Conservation (phyloP, 495 filamentous ascomycete species). For the Lasiosphaeriaceae sp. region DNA sequence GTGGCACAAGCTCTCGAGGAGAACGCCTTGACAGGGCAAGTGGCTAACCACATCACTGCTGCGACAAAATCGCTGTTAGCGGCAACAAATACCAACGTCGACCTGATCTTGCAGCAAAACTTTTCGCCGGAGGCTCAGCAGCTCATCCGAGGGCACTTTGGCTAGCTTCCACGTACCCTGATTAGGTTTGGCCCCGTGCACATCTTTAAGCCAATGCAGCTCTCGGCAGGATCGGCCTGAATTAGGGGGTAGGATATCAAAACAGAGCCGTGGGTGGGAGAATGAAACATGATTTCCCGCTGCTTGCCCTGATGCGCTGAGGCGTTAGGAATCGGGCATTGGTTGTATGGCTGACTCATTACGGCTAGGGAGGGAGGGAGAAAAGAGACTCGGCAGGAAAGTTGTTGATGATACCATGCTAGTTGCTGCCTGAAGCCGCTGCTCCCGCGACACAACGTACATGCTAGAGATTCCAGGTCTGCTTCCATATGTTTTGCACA, state of each 20-base stretch:
- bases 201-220: not conserved
- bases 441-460: not conserved
- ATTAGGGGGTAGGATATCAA: not conserved
- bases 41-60: conserved; percentile 64
- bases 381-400: not conserved
- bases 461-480: not conserved
- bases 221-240: not conserved
- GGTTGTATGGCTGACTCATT: not conserved
- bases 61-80: conserved; percentile 71
- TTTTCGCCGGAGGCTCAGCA: conserved; percentile 73
- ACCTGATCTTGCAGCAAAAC: conserved; percentile 58
- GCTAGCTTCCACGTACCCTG: conserved; percentile 28
- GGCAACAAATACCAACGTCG: conserved; percentile 64
- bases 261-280: not conserved
- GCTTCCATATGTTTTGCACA: not conserved
- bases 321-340: too few species aligned
- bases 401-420: conserved; percentile 10
- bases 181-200: not conserved
- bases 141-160: conserved; percentile 68
- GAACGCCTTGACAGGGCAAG: conserved; percentile 82
- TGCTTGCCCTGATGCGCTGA: not conserved
- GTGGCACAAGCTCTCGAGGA: conserved; percentile 85
- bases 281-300: too few species aligned
- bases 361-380: not conserved
- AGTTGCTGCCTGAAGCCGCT: not conserved